A percentile compares a stretch with the other conserved stretches of the same genome.
Evolutionary conservation across 306 rosid genomes (phyloP).

Genomic region (Rosa rugosa): DNA sequence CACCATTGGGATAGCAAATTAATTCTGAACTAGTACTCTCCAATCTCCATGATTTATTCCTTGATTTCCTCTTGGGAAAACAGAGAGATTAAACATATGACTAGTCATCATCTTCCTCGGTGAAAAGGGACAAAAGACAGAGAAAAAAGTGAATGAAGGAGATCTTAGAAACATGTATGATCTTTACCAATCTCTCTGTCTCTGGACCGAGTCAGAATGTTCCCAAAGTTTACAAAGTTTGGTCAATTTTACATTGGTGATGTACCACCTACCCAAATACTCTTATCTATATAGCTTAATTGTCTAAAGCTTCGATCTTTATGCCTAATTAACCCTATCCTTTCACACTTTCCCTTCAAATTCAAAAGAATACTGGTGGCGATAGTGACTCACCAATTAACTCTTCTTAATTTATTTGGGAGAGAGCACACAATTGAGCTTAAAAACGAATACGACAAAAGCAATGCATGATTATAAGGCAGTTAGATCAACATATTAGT

Average conservation of each 20-base stretch:
- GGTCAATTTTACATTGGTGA: constrained; percentile 10
- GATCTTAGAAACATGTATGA: constrained; percentile 10
- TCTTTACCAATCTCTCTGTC: constrained; percentile 9
- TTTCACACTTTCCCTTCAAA: neutral
- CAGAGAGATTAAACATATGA: too few species aligned
- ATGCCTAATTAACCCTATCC: neutral
- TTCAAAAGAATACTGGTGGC: neutral
- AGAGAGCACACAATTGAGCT: constrained; percentile 1
- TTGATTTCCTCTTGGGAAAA: constrained; percentile 23
- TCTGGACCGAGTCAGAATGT: constrained; percentile 4
- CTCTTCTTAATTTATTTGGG: neutral
- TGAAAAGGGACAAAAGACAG: neutral
- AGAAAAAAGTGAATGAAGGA: neutral
- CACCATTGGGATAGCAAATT: constrained; percentile 2
- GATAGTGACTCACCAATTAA: neutral
- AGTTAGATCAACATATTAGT: too few species aligned
- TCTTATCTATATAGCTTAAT: neutral
- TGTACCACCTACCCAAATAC: neutral
- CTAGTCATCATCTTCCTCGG: neutral
- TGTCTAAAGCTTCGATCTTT: constrained; percentile 1
- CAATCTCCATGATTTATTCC: constrained; percentile 18
- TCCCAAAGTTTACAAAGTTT: neutral
- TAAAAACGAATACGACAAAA: neutral
- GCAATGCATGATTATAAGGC: too few species aligned
- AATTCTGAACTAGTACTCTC: neutral